Conservation (phyloP, 495 filamentous ascomycete genomes). For the Neurospora sp. region DNA sequence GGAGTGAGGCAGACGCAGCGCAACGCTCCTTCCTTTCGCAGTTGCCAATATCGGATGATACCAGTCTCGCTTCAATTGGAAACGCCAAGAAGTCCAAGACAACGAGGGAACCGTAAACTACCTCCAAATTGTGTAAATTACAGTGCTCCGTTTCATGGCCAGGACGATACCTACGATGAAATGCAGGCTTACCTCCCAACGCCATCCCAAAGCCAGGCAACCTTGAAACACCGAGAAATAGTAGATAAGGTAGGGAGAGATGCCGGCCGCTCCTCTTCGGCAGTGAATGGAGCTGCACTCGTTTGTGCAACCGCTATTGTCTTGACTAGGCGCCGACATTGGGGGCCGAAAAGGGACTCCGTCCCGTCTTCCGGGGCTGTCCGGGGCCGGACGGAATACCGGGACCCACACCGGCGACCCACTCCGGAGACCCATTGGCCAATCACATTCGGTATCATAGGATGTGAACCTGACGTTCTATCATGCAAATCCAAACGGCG, state of each 20-base stretch:
- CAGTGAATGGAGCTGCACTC: not conserved
- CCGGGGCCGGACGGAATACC: not conserved
- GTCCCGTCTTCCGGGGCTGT: not conserved
- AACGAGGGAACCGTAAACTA: too few species aligned
- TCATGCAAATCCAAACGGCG: not conserved
- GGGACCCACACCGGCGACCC: not conserved
- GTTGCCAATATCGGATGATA: too few species aligned
- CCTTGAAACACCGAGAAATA: not conserved
- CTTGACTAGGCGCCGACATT: not conserved
- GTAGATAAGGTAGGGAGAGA: not conserved
- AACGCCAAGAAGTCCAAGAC: too few species aligned
- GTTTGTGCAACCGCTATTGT: not conserved
- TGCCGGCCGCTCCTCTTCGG: rapidly evolving
- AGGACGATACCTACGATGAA: not conserved
- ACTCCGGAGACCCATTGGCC: not conserved
- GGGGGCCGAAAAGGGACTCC: not conserved
- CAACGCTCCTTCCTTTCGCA: too few species aligned
- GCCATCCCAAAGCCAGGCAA: not conserved
- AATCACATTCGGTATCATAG: not conserved
- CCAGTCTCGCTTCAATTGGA: too few species aligned
- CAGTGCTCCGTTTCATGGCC: not conserved
- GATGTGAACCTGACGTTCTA: not conserved
- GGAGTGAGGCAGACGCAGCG: too few species aligned
- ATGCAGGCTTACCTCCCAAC: not conserved
- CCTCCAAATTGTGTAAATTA: too few species aligned